Percentiles rank a stretch among this genome's conserved stretches.
These are phyloP conservation scores for Hymenoscyphus fraxineus DNA, from an alignment of 2,329 filamentous ascomycete species.

Conservation along the genomic window DNA sequence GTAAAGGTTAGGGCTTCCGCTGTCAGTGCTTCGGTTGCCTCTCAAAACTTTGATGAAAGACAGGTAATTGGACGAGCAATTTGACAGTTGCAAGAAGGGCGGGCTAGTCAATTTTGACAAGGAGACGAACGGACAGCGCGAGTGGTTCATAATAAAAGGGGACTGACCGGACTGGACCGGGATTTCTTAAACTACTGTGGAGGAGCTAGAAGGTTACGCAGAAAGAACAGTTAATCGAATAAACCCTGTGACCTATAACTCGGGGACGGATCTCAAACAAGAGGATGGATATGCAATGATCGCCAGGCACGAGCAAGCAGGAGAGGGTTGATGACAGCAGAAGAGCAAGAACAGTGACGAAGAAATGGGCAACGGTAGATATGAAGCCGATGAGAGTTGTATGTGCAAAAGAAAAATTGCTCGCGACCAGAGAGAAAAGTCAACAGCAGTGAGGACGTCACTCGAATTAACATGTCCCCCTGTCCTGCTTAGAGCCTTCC, in stretches of 20 bases:
- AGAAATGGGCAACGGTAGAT: neutral
- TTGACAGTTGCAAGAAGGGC: neutral
- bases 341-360: neutral
- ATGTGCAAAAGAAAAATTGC: neutral
- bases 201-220: neutral
- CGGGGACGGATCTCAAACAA: conserved; percentile 11
- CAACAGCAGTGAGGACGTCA: neutral
- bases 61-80: neutral
- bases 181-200: neutral
- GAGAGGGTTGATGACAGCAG: neutral
- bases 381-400: neutral
- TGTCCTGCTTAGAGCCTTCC: neutral
- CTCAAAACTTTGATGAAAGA: neutral
- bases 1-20: conserved; percentile 7
- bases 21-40: conserved; percentile 21
- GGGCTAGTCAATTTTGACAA: neutral
- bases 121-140: neutral
- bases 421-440: neutral
- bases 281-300: conserved; percentile 18
- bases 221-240: neutral
- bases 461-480: neutral
- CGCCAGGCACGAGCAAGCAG: conserved; percentile 19
- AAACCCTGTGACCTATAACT: conserved; percentile 1
- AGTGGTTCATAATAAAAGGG: neutral
- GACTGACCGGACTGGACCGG: neutral